Conservation (phyloP, 805 yeast species). For the Yarrowia sp. region DNA sequence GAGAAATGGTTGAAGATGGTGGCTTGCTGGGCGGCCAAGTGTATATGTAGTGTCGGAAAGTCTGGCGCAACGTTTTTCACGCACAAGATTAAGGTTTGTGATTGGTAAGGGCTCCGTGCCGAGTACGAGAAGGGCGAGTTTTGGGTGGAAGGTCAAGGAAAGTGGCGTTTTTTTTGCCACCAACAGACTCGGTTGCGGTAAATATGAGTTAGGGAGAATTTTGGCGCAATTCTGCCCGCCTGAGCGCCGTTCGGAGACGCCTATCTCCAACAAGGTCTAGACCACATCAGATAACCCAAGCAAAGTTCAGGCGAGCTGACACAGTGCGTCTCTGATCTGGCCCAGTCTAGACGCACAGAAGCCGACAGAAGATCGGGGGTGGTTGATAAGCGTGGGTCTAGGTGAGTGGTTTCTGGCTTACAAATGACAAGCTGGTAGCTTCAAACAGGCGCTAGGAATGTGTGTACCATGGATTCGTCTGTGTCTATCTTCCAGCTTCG, state of each 20-base stretch:
- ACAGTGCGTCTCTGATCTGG: neutral
- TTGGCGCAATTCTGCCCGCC: neutral
- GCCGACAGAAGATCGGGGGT: neutral
- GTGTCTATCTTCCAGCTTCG: too few species aligned
- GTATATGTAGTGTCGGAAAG: slow-evolving; percentile 18
- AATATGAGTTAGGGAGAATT: neutral
- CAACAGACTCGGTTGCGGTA: neutral
- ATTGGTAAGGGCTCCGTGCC: slow-evolving; percentile 12
- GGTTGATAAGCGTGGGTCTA: neutral
- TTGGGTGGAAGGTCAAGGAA: too few species aligned
- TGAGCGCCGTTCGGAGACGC: neutral
- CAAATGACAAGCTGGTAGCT: too few species aligned
- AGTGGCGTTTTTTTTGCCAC: too few species aligned
- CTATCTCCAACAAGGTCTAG: neutral
- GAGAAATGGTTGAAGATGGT: slow-evolving; percentile 7
- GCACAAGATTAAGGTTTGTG: neutral
- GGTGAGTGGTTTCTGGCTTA: too few species aligned
- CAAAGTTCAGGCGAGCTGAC: slow-evolving; percentile 16
- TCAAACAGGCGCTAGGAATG: too few species aligned
- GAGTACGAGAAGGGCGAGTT: neutral
- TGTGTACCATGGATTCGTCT: too few species aligned
- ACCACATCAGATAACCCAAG: slow-evolving; percentile 22
- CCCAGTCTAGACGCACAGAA: slow-evolving; percentile 17
- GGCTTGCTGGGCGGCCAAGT: slow-evolving; percentile 18
- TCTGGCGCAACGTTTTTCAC: slow-evolving; percentile 25